Conservation (phyloP, 257 asterid genomes). For the Scutellaria barbata region DNA sequence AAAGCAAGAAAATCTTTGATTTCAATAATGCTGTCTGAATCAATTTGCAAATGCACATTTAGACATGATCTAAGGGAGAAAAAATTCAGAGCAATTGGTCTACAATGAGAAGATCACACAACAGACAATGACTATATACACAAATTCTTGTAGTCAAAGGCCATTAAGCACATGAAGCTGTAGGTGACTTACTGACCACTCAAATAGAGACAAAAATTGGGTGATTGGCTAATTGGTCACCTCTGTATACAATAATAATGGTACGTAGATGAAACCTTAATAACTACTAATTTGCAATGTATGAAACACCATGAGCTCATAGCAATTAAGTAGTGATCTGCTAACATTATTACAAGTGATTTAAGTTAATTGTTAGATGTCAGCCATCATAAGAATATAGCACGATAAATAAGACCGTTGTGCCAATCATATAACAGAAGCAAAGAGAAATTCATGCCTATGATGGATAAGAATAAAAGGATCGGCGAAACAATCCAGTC, state of each 20-base stretch:
- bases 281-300: neutral
- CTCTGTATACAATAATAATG: constrained; percentile 26
- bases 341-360: neutral
- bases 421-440: neutral
- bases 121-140: neutral
- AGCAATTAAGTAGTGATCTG: neutral
- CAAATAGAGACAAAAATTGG: constrained; percentile 37
- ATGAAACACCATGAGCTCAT: neutral
- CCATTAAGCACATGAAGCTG: constrained; percentile 41
- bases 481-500: too few species aligned
- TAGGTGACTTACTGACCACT: constrained; percentile 62
- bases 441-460: neutral
- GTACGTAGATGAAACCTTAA: neutral
- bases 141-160: constrained; percentile 28
- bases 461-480: too few species aligned
- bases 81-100: constrained; percentile 26
- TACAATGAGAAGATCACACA: neutral
- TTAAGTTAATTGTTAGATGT: neutral
- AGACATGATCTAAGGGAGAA: neutral
- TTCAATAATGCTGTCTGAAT: neutral
- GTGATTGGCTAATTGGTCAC: constrained; percentile 58
- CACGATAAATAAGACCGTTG: neutral
- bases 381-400: neutral
- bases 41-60: neutral
- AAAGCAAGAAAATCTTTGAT: neutral